phyloP scores from a whole-genome alignment of 192 early-diverging fungal species.

The Coemansia sp. region DNA sequence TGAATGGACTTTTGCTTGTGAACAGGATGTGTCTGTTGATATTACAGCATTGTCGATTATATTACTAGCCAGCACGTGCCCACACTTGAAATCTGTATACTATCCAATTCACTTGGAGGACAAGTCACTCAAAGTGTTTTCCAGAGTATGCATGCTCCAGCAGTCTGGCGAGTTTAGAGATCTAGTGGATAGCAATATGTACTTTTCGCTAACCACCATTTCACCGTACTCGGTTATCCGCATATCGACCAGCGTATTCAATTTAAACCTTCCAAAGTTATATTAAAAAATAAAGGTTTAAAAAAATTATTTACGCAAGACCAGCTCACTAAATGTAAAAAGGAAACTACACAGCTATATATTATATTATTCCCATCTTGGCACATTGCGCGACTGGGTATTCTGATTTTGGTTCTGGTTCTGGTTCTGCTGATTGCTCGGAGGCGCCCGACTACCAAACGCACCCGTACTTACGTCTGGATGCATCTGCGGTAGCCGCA shows the following conservation, averaged over 20 bases:
- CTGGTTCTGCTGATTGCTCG: not conserved
- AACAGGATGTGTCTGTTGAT: not conserved
- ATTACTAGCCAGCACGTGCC: not conserved
- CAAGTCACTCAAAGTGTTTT: not conserved
- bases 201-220: not conserved
- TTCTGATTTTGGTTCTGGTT: not conserved
- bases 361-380: slow-evolving; percentile 5
- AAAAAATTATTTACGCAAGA: no score
- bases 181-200: not conserved
- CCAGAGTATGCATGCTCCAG: not conserved
- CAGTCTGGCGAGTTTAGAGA: not conserved
- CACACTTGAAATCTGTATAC: not conserved
- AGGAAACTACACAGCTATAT: not conserved
- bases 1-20: not conserved
- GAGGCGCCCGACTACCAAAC: not conserved
- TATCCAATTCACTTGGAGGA: not conserved
- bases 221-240: not conserved
- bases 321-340: not conserved
- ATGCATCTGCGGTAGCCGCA: not conserved
- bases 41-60: not conserved
- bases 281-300: no score
- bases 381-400: slow-evolving; percentile 1
- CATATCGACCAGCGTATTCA: not conserved
- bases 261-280: not conserved
- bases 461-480: not conserved